A percentile compares a stretch with the other conserved stretches of the same genome.
Conservation (phyloP, 2,329 filamentous ascomycete genomes). For the Calonectria naviculata region DNA sequence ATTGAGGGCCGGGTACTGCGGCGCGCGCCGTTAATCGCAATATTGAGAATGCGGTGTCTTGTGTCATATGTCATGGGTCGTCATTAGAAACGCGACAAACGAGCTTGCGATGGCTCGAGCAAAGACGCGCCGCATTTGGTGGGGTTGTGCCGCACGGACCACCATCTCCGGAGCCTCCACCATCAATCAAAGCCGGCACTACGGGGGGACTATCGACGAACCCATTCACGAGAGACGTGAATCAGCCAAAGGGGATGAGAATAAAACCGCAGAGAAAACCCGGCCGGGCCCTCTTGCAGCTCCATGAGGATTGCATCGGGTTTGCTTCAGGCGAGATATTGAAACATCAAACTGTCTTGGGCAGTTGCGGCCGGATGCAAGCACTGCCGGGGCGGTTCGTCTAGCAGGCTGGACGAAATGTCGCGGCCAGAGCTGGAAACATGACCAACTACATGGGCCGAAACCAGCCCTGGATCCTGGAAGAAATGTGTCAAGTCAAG, state of each 20-base stretch:
- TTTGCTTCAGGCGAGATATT: background rate
- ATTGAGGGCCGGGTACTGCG: background rate
- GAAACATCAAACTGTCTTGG: background rate
- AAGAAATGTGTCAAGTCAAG: background rate
- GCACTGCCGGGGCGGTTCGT: conserved; percentile 2
- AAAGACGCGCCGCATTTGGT: conserved; percentile 20
- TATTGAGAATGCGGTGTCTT: background rate
- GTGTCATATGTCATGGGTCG: conserved; percentile 9
- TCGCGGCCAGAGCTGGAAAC: background rate
- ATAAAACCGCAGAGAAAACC: background rate
- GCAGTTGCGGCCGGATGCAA: background rate
- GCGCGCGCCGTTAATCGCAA: background rate
- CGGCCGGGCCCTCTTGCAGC: background rate
- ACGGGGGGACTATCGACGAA: background rate
- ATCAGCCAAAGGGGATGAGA: background rate
- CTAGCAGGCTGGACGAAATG: background rate
- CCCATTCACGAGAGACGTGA: background rate
- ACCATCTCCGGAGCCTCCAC: background rate
- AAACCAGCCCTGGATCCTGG: background rate
- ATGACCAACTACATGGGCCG: background rate
- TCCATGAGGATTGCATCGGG: background rate
- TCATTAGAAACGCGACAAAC: conserved; percentile 21
- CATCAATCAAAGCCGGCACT: background rate
- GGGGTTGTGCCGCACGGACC: conserved; percentile 18
- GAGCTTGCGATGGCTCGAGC: conserved; percentile 1